Conservation (phyloP, 2,329 filamentous ascomycete genomes). For the Elsinoe fawcettii region DNA sequence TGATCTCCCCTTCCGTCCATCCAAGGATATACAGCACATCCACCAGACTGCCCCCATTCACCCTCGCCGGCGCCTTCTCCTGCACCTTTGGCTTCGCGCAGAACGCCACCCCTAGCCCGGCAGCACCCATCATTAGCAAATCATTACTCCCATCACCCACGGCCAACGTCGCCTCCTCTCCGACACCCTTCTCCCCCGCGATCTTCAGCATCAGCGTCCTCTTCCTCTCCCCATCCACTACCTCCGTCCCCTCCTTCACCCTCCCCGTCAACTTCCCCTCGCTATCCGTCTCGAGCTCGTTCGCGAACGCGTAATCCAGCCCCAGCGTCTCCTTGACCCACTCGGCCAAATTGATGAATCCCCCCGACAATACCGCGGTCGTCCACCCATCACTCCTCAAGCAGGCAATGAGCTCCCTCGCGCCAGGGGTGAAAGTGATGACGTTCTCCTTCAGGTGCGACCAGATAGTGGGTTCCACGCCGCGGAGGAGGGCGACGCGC, state of each 20-base stretch:
- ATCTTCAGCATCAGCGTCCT: constrained; percentile 63
- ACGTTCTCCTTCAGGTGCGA: constrained; percentile 60
- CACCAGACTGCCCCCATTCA: constrained; percentile 63
- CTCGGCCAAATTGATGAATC: constrained; percentile 79
- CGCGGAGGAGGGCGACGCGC: constrained; percentile 71
- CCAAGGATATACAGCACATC: constrained; percentile 71
- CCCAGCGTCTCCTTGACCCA: constrained; percentile 78
- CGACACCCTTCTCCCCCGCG: constrained; percentile 57
- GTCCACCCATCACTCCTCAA: constrained; percentile 74
- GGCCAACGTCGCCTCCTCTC: constrained; percentile 60
- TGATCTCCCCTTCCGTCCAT: constrained; percentile 24
- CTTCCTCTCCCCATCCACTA: constrained; percentile 72
- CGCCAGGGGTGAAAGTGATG: constrained; percentile 76
- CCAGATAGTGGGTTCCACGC: constrained; percentile 63
- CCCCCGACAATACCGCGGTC: constrained; percentile 84
- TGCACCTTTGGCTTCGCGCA: constrained; percentile 79
- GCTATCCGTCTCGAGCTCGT: constrained; percentile 64
- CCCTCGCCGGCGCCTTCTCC: constrained; percentile 61
- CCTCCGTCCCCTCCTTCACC: constrained; percentile 58
- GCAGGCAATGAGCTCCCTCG: constrained; percentile 62
- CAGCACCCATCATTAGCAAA: constrained; percentile 67
- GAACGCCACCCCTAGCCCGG: constrained; percentile 72
- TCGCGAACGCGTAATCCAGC: constrained; percentile 82
- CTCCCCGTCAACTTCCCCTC: constrained; percentile 59
- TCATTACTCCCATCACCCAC: constrained; percentile 81